These are phyloP conservation scores for Stylonectria norvegica DNA, from an alignment of 2,329 filamentous ascomycete species.

Conservation along the genomic window DNA sequence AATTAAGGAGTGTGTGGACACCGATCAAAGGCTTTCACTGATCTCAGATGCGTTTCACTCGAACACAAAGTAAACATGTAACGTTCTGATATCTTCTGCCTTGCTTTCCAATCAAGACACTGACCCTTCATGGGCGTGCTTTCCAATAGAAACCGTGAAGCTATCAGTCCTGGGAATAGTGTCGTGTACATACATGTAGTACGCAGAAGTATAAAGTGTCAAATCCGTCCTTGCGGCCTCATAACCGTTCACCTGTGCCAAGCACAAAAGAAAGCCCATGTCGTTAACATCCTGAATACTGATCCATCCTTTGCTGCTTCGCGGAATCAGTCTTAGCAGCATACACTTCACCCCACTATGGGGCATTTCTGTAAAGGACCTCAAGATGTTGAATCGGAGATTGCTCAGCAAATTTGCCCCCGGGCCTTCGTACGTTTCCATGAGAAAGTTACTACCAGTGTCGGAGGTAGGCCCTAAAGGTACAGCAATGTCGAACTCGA, in stretches of 20 bases:
- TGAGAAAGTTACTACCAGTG: background rate
- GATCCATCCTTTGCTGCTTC: background rate
- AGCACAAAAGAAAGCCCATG: background rate
- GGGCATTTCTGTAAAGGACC: background rate
- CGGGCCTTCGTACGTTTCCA: conserved; percentile 10
- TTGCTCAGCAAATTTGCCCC: conserved; percentile 13
- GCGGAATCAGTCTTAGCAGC: background rate
- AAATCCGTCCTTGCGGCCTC: background rate
- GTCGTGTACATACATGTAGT: background rate
- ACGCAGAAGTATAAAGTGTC: background rate
- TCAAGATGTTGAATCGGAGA: conserved; percentile 16
- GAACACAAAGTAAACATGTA: too few relatives aligned
- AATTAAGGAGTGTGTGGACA: too few relatives aligned
- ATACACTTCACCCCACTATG: background rate
- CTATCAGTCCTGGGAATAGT: background rate
- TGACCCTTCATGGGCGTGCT: too few relatives aligned
- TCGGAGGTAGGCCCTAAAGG: background rate
- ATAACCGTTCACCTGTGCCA: background rate
- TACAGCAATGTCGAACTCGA: conserved; percentile 7
- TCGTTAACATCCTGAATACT: background rate
- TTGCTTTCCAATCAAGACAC: too few relatives aligned
- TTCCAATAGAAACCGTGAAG: background rate
- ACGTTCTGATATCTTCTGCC: too few relatives aligned
- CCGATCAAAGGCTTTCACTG: too few relatives aligned
- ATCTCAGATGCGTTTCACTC: too few relatives aligned